These are phyloP conservation scores for Cryphonectria radicalis DNA, from an alignment of 2,329 filamentous ascomycete genomes.

Conservation along the genomic window DNA sequence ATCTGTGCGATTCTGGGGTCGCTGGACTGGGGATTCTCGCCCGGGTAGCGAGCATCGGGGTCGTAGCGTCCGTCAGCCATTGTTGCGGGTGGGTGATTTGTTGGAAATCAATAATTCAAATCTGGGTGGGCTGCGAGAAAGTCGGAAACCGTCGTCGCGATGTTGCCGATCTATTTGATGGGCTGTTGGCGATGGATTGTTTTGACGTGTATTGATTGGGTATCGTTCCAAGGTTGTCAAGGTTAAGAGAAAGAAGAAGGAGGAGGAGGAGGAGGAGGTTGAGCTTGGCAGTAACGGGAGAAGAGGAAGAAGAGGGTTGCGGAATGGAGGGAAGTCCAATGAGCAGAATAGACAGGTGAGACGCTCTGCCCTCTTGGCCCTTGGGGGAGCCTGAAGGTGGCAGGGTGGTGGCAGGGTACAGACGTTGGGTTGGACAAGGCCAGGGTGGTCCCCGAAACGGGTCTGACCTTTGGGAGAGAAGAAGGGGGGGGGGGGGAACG, in stretches of 20 bases:
- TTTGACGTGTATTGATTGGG: slow-evolving; percentile 1
- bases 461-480: neutral
- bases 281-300: slow-evolving; percentile 9
- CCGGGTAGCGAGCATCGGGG: slow-evolving; percentile 22
- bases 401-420: neutral
- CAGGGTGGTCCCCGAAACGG: slow-evolving; percentile 21
- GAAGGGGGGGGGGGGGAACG: too few relatives aligned
- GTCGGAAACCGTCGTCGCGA: neutral
- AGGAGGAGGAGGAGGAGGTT: neutral
- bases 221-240: neutral
- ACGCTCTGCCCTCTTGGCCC: slow-evolving; percentile 12
- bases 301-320: neutral
- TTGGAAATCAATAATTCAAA: slow-evolving; percentile 5
- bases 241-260: too few relatives aligned
- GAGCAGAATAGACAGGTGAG: slow-evolving; percentile 13
- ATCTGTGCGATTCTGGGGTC: slow-evolving; percentile 23
- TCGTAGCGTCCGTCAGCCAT: slow-evolving; percentile 23
- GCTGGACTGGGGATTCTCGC: slow-evolving; percentile 15
- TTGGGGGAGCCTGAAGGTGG: neutral
- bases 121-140: neutral
- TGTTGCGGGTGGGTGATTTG: neutral
- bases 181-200: neutral
- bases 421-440: neutral
- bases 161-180: neutral
- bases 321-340: slow-evolving; percentile 8